Percentiles rank a stretch among this genome's conserved stretches.
Conservation (phyloP, 139 green algal species). For the Asterochloris sp. region DNA sequence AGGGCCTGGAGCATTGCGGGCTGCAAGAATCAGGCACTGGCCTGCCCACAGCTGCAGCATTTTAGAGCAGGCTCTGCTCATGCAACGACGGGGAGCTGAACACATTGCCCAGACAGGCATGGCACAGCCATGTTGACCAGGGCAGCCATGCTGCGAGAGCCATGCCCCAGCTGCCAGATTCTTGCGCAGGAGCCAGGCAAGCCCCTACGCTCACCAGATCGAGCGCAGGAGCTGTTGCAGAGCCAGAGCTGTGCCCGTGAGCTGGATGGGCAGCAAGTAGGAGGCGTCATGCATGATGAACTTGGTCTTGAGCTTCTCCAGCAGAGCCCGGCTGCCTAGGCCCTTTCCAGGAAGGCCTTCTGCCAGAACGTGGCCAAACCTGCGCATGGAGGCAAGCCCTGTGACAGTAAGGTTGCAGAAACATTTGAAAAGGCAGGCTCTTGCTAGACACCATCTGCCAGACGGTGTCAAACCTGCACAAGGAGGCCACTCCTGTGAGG, state of each 20-base stretch:
- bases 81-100: not conserved
- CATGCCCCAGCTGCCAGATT: no score
- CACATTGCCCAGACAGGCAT: not conserved
- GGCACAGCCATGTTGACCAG: not conserved
- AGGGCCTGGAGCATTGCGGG: not conserved
- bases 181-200: not conserved
- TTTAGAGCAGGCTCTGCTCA: not conserved
- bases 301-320: conserved; percentile 28
- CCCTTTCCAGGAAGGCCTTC: conserved; percentile 41
- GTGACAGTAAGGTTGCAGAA: no score
- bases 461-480: no score
- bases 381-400: not conserved
- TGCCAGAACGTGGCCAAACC: conserved; percentile 58
- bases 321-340: conserved; percentile 52
- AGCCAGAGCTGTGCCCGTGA: conserved; percentile 31
- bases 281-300: conserved; percentile 62
- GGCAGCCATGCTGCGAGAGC: no score
- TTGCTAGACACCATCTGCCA: no score
- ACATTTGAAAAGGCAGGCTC: no score
- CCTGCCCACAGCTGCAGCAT: not conserved
- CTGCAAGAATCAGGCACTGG: not conserved
- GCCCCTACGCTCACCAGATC: conserved; percentile 25
- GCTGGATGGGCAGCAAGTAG: conserved; percentile 60
- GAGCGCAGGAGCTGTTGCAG: conserved; percentile 28
- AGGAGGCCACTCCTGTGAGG: no score